Evolutionary conservation across 1,284 basidiomycete genomes (phyloP), one percentile per base, ranked within the genome.

Genomic region (Malassezia brasiliensis): DNA sequence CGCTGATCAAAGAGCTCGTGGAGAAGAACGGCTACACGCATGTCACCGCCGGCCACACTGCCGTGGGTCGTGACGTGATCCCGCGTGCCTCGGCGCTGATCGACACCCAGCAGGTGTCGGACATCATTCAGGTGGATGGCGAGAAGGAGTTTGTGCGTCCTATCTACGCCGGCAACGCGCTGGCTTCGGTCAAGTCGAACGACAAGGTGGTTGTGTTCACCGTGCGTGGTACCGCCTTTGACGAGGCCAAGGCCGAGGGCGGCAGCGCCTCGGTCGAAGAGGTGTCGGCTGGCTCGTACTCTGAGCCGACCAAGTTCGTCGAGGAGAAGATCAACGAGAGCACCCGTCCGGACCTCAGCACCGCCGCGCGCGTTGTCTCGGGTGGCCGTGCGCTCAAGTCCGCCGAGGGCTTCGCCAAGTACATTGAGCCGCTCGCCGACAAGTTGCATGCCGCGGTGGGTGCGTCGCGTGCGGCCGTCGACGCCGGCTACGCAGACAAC

Each of bases 151-250:
- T 94, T 77, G 83, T 87, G 9, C 86, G 93, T 42, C 90, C 90
- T 42, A 94, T 98, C 75, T 99, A 99, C 72, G 94, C 94, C 47
- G 94, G 94, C 47, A 98, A 98, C 76, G 94, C 94, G 45, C 89
- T 98, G 62, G 82, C 90, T 32, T 96, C 90, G 44, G 84, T 99
- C 65, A 85, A 85, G 64, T 87, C 87, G 5, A 79, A 83, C 1
- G 79, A 90, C 74, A 81, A 82, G 47, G 78, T 93, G 79, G 96
- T 96, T 76, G 83, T 99, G 74, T 87, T 98, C 77, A 96, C 94
- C 28, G 88, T 98, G 39, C 84, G 94, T 60, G 83, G 86, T n/a
- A 96, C 93, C 3, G 88, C 90, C 6, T 98, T 96, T 76, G 79
- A 86, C 52, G 85, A 88, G 14, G 74, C 78, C 4, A 58, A 72